Conservation (phyloP, 352 stramenopile genomes). For the Pythium vanterpoolii region DNA sequence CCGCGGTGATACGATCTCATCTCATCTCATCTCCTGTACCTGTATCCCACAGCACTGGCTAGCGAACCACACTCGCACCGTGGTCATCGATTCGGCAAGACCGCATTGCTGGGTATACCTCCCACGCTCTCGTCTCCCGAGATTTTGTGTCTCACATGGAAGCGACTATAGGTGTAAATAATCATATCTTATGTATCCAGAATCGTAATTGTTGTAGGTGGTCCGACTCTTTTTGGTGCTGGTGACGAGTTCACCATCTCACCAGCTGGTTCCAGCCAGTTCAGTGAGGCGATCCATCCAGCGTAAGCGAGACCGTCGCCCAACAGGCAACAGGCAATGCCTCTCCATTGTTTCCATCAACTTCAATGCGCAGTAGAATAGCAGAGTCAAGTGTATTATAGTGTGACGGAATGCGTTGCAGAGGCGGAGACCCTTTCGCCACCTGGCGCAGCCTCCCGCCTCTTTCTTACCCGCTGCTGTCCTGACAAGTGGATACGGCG, state of each 20-base stretch:
- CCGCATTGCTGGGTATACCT: background rate
- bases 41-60: too few relatives aligned
- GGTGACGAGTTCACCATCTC: background rate
- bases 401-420: too few relatives aligned
- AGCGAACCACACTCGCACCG: background rate
- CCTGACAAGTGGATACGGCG: too few relatives aligned
- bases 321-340: slow-evolving; percentile 8
- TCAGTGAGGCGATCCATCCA: background rate
- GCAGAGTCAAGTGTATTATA: too few relatives aligned
- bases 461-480: too few relatives aligned
- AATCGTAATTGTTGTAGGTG: background rate
- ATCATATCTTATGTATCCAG: background rate
- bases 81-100: background rate
- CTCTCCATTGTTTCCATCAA: slow-evolving; percentile 1
- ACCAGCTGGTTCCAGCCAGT: background rate
- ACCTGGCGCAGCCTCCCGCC: too few relatives aligned
- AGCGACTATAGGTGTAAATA: too few relatives aligned
- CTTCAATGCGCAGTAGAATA: background rate
- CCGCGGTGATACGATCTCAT: too few relatives aligned
- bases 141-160: too few relatives aligned
- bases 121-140: too few relatives aligned
- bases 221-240: slow-evolving; percentile 10
- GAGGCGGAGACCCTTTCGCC: too few relatives aligned
- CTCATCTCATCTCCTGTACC: too few relatives aligned
- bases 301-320: background rate